Base-by-base conservation (phyloP, 257 asterid genomes). In the Vinca minor region DNA sequence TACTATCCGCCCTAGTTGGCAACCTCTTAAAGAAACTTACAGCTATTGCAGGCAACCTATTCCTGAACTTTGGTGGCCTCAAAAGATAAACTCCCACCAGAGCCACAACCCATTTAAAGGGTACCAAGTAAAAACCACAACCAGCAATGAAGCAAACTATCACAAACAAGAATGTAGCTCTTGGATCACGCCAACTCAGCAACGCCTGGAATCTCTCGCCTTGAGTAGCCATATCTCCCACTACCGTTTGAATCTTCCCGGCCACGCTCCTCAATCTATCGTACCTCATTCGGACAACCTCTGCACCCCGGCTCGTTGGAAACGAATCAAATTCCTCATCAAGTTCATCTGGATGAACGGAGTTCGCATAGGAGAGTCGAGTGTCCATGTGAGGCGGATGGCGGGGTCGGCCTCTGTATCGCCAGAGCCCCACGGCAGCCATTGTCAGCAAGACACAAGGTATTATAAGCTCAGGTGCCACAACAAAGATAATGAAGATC, bases 31-130 rank as follows among this genome's bases (percentile, higher is more conserved):
- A 81, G 86, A 90, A 90, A 74, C 86, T 71, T 21, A 82, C 85
- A 8, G 84, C 84, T 48, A 80, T 68, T 32, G 92, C 82, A 8
- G 96, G 97, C 79, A 84, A 48, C 77, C 78, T 78, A 63, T 73
- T 90, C 84, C 95, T 79, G 57, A 87, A 87, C 84, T 77, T 90
- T 0, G 96, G 97, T 26, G 97, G 97, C 83, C 97, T 77, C 68
- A 90, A 71, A 71, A 79, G 84, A 46, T 79, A 87, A 45, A 76
- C 49, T 4, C 97, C 95, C 36, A 86, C 76, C 0, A 82, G 56
- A 41, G 85, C 88, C 81, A 82, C 92, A 41, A 73, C 81, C 97
- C 88, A 87, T 26, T 86, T 77, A 18, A 87, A 56, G 4, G 97
- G 96, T 65, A 90, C 88, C 64, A 85, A 65, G 50, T 90, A 87